Percentiles rank a stretch among this genome's conserved stretches.
Evolutionary conservation across 2,329 filamentous ascomycete species (phyloP).

Genomic region (Ophiostoma himal-ulmi): DNA sequence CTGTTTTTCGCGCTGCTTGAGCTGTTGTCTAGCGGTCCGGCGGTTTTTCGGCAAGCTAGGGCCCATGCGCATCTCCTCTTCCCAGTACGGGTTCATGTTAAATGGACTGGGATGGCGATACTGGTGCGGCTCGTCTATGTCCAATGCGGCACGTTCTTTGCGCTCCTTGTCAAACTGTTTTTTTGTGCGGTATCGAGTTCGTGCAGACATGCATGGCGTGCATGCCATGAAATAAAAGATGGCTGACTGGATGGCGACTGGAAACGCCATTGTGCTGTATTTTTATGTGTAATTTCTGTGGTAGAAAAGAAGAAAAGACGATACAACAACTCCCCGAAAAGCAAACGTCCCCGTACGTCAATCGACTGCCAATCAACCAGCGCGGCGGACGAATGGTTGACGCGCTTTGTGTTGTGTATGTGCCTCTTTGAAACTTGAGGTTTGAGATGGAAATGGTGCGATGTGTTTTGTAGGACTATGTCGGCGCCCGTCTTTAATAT

Average conservation of each 20-base stretch:
- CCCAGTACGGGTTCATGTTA: constrained; percentile 83
- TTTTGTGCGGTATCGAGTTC: constrained; percentile 63
- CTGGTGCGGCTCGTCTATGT: constrained; percentile 63
- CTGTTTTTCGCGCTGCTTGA: not conserved
- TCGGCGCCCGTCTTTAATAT: not conserved
- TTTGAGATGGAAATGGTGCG: not conserved
- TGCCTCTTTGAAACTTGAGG: not conserved
- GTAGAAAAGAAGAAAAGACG: not conserved
- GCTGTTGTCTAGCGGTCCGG: constrained; percentile 31
- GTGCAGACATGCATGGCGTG: constrained; percentile 68
- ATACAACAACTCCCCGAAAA: not conserved
- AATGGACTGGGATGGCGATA: constrained; percentile 79
- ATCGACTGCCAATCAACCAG: not conserved
- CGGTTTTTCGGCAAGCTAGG: constrained; percentile 64
- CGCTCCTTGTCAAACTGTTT: constrained; percentile 64
- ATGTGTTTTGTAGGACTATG: not conserved
- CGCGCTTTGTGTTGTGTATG: not conserved
- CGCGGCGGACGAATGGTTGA: not conserved
- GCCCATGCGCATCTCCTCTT: constrained; percentile 76
- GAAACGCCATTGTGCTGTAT: constrained; percentile 44
- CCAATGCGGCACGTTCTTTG: constrained; percentile 57
- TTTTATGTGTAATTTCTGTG: not conserved
- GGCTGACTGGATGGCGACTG: constrained; percentile 64
- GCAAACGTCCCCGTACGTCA: constrained; percentile 8
- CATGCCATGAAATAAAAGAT: constrained; percentile 74